Base-by-base conservation (phyloP, 2,329 filamentous ascomycete species). In the Pestalotiopsis sp. region DNA sequence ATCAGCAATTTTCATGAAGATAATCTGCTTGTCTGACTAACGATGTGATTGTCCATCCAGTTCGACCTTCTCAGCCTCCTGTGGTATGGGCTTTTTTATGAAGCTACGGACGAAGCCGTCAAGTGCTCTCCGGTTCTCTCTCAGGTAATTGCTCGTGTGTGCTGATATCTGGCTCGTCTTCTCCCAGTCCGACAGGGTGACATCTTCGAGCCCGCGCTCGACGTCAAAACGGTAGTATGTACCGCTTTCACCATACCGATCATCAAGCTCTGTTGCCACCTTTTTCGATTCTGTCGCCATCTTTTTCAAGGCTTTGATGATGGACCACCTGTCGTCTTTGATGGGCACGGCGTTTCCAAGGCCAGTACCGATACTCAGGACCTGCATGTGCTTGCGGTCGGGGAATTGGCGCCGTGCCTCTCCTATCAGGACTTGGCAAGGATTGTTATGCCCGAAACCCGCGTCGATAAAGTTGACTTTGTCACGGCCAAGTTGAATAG, bases 371-470 rank as follows among this genome's bases (percentile, higher is more conserved):
- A 77, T 74, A 52, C 75, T 77, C 2, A 59, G 57, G 23, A 76
- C 45, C 11, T 65, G 72, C 38, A 70, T 31, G 49, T 67, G 45
- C 14, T 60, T 12, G 7, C 17, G 23, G 2, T 57, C 27, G 3
- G 75, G 76, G 57, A 75, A 78, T 59, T 73, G 69, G 3, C 52
- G 59, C 58, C 68, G 52, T 9, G 78, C 78, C 60, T 78, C 77
- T 1, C 72, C 65, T 11, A 79, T 73, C 12, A 79, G 69, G 2
- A 75, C 69, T 25, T 76, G 71, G 60, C 73, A 74, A 23, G 78
- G 77, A 59, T 80, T 80, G 66, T 79, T 79, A 41, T 75, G 79
- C 2, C 75, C 75, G 25, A 79, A 73, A 0, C 70, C 77, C 2
- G 74, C 76, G 59, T 79, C 77, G 27, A 79, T 71, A 39, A 76